Evolutionary conservation across 2,329 filamentous ascomycete genomes (phyloP).

Genomic region (Cercospora nicotianae): DNA sequence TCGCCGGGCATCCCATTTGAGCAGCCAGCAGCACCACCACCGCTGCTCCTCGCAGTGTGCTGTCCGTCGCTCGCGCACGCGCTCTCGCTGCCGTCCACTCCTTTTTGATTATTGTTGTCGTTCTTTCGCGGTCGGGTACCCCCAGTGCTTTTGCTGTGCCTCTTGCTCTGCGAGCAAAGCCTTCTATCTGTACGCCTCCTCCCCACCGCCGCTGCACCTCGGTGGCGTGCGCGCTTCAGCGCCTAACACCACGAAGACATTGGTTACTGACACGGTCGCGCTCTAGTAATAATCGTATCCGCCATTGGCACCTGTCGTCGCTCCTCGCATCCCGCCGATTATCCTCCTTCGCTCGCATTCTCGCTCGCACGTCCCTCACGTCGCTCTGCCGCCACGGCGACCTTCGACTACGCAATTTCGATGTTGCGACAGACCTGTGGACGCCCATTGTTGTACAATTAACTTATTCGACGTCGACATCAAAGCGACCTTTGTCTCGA

Average conservation of each 20-base stretch:
- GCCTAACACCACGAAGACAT: not conserved
- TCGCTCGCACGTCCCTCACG: not conserved
- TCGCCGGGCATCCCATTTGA: slow-evolving; percentile 8
- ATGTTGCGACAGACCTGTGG: not conserved
- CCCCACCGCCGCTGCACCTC: slow-evolving; percentile 5
- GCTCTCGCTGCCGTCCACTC: slow-evolving; percentile 28
- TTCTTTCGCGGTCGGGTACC: slow-evolving; percentile 22
- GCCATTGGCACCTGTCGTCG: slow-evolving; percentile 5
- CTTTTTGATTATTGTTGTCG: slow-evolving; percentile 21
- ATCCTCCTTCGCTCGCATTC: not conserved
- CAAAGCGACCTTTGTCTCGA: slow-evolving; percentile 11
- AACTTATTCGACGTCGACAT: not conserved
- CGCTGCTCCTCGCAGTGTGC: slow-evolving; percentile 11
- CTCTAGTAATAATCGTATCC: slow-evolving; percentile 17
- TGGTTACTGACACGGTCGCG: slow-evolving; percentile 6
- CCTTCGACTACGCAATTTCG: not conserved
- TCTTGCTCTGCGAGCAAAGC: slow-evolving; percentile 27
- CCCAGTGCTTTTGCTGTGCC: slow-evolving; percentile 24
- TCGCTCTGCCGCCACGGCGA: not conserved
- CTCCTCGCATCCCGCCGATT: not conserved
- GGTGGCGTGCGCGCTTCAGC: not conserved
- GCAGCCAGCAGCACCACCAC: slow-evolving; percentile 12
- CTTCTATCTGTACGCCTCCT: slow-evolving; percentile 23
- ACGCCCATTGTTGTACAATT: slow-evolving; percentile 9
- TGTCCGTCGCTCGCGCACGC: slow-evolving; percentile 8